These are phyloP conservation scores for Coemansia sp. DNA, from an alignment of 192 early-diverging fungal species.

Conservation along the genomic window DNA sequence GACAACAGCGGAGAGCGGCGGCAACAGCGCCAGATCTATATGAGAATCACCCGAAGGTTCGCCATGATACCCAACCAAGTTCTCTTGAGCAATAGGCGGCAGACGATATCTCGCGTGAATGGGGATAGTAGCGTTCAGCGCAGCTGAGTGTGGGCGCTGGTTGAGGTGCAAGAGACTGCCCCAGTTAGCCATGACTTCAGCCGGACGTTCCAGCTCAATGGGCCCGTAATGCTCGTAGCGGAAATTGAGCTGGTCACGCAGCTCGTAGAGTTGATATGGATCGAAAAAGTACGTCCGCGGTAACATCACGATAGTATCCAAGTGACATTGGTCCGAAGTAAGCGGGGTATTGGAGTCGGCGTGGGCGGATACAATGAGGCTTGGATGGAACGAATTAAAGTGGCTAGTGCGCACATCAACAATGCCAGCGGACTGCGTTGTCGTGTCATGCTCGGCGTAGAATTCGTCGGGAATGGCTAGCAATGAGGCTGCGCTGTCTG, in stretches of 20 bases:
- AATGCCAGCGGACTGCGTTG: constrained; percentile 10
- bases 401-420: constrained; percentile 17
- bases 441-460: constrained; percentile 27
- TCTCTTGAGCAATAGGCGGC: constrained; percentile 20
- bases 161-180: constrained; percentile 39
- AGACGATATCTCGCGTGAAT: constrained; percentile 51
- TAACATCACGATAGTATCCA: constrained; percentile 22
- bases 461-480: constrained; percentile 24
- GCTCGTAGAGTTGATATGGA: constrained; percentile 43
- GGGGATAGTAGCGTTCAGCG: constrained; percentile 22
- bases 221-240: constrained; percentile 32
- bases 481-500: background rate
- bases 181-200: constrained; percentile 42
- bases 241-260: constrained; percentile 8
- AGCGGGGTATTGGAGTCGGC: background rate
- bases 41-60: constrained; percentile 37
- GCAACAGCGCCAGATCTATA: constrained; percentile 34
- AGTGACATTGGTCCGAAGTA: constrained; percentile 11
- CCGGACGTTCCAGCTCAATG: constrained; percentile 44
- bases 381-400: constrained; percentile 48
- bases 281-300: constrained; percentile 51
- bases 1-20: constrained; percentile 34
- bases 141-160: constrained; percentile 14
- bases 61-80: constrained; percentile 35
- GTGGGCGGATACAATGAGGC: constrained; percentile 18